Evolutionary conservation across 768 basidiomycete genomes (phyloP), one percentile per base, ranked within the genome.

Genomic region (Rhodotorula babjevae): DNA sequence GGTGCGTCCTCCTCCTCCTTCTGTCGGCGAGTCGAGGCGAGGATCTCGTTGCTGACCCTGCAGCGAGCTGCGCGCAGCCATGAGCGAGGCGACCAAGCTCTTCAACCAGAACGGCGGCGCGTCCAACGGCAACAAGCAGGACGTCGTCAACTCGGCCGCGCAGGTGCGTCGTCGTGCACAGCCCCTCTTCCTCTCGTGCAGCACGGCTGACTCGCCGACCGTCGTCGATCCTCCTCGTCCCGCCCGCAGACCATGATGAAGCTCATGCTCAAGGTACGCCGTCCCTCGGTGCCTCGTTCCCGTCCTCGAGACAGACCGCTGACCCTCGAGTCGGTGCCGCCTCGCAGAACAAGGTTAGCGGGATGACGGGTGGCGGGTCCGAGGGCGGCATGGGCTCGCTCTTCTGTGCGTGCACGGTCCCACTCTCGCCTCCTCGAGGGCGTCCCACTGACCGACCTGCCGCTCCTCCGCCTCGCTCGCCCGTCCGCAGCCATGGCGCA

Each of bases 71-170:
- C 15, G 25, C 42, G 14, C 55, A 72, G 70, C 73, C 16, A 74
- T 74, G 73, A 49, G 42, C 44, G 67, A 76, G 47, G 74, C 74
- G 0, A 61, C 66, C 29, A 69, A 76, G 61, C 65, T 76, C 57
- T 76, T 69, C 56, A 59, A 69, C 65, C 58, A 67, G 60, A 59
- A 59, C 29, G 68, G 68, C n/a, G 74, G 74, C 11, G 50, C 67
- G 14, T 21, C 49, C 16, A 33, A 18, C 31, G 65, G 65, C 12
- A 23, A 56, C 60, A 63, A 72, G 61, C 69, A 74, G 65, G 62
- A 61, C 42, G 72, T 65, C 14, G 68, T 73, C 61, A 73, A 69
- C 68, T 53, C 29, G 53, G 72, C 72, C 4, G 72, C 71, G 25
- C 47, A 66, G 46, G 58, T 68, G 21, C 31, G 66, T 40, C 33